These are phyloP conservation scores for Boletus eberwhitei DNA, from an alignment of 768 basidiomycete species.

Conservation along the genomic window DNA sequence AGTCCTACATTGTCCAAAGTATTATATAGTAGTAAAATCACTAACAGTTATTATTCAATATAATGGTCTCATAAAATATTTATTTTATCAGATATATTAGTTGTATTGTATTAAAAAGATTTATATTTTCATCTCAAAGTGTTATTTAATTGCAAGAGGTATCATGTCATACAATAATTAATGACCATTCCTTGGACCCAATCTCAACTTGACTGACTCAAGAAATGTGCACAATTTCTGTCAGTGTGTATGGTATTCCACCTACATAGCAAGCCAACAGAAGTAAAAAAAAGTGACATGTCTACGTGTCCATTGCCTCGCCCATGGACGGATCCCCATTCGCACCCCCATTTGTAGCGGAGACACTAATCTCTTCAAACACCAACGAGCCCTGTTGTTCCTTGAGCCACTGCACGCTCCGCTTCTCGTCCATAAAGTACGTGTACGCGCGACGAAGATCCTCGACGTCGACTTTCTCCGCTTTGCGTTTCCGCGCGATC, in stretches of 20 bases:
- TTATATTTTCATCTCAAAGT: no score
- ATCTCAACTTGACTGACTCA: no score
- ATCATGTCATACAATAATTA: no score
- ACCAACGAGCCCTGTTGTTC: slow-evolving; percentile 75
- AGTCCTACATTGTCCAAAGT: no score
- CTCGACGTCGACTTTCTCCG: slow-evolving; percentile 75
- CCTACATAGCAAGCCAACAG: not conserved
- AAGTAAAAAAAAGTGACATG: not conserved
- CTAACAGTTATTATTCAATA: no score
- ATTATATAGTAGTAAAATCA: no score
- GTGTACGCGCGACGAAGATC: slow-evolving; percentile 83
- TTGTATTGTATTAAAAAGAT: no score
- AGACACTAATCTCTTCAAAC: slow-evolving; percentile 62
- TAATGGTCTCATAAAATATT: no score
- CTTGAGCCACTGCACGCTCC: slow-evolving; percentile 88
- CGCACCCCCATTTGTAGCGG: slow-evolving; percentile 31
- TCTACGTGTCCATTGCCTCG: slow-evolving; percentile 36
- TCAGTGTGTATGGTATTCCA: not conserved
- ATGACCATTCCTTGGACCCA: no score
- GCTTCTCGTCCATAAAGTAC: slow-evolving; percentile 91
- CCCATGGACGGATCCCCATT: slow-evolving; percentile 31
- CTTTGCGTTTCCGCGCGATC: slow-evolving; percentile 78
- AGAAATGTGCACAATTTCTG: no score
- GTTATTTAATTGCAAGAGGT: no score
- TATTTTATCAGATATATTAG: no score